Conservation (phyloP, 2,329 filamentous ascomycete species). For the Penicillium sp. region DNA sequence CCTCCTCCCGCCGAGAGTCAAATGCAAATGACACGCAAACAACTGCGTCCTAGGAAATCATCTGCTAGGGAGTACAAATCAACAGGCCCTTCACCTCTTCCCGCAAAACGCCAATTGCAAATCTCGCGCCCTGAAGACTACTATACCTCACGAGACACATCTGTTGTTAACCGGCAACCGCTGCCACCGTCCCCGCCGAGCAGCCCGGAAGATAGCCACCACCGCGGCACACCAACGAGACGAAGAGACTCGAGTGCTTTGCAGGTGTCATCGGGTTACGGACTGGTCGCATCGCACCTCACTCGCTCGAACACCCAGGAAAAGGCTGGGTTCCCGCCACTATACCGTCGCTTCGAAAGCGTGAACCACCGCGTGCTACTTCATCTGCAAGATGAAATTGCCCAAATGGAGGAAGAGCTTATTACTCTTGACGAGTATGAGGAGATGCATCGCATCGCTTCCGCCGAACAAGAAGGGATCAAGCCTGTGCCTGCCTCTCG, state of each 20-base stretch:
- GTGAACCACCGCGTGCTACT: conserved; percentile 80
- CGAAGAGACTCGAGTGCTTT: conserved; percentile 24
- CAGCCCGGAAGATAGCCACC: conserved; percentile 31
- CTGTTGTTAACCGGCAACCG: conserved; percentile 21
- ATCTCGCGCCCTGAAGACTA: conserved; percentile 34
- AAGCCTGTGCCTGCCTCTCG: conserved; percentile 39
- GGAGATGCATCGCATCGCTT: conserved; percentile 34
- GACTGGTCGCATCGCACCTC: conserved; percentile 33
- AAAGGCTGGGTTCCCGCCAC: conserved; percentile 48
- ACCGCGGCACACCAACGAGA: conserved; percentile 18
- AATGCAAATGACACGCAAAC: conserved; percentile 28
- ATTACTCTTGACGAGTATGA: conserved; percentile 64
- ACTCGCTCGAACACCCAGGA: conserved; percentile 28
- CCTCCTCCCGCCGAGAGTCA: conserved; percentile 26
- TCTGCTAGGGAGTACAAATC: conserved; percentile 8
- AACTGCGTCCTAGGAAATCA: conserved; percentile 16
- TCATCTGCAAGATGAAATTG: conserved; percentile 80
- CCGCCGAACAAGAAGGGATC: conserved; percentile 33
- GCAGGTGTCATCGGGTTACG: conserved; percentile 34
- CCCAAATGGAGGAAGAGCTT: conserved; percentile 76
- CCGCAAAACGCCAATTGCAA: conserved; percentile 29
- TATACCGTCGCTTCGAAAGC: conserved; percentile 80
- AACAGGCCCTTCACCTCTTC: conserved; percentile 18
- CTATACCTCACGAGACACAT: conserved; percentile 26
- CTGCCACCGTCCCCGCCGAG: conserved; percentile 35